Evolutionary conservation across 192 early-diverging fungal genomes (phyloP), one percentile per base, ranked within the genome.

Genomic region (Diversispora epigaea): DNA sequence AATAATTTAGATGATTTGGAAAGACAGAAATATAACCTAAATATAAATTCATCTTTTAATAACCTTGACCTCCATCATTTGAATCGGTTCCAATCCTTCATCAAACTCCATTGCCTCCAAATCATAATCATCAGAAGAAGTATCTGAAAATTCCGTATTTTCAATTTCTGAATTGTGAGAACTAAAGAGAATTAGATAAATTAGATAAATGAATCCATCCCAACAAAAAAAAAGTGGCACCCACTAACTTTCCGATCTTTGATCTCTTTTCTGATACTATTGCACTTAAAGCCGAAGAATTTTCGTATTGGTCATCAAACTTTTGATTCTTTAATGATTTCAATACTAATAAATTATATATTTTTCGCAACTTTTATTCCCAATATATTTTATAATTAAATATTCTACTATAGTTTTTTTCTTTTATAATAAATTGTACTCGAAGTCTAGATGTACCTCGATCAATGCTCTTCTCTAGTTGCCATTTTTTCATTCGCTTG

Each of bases 401-500:
- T 32, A 32, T 32, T 32, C 25, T 32, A 32, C 25, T 32, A 32
- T 32, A 32, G 25, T 32, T 32, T 32, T 32, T 32, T 32, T 32
- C 25, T 32, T 32, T 2, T 32, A 32, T 32, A 32, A 32, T 32
- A 32, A 32, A 1, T 32, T 32, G 25, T 32, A 32, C 25, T 32
- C 25, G 25, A 32, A 41, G 8, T 14, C 10, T 7, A 6, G n/a
- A 15, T 15, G 41, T 63, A 81, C 80, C 64, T 77, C 65, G 77
- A 45, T 84, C 78, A 39, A 84, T 77, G 15, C 73, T 66, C 10
- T 73, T 25, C 54, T 81, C 80, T 2, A 84, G 43, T 39, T 84
- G 82, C 2, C 58, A 32, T 54, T 79, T 84, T 60, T 81, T 84
- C 61, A 81, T 76, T 44, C 82, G 49, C 66, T 77, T 43, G 40